Conservation (phyloP, 306 rosid species). For the Gynostemma pentaphyllum region DNA sequence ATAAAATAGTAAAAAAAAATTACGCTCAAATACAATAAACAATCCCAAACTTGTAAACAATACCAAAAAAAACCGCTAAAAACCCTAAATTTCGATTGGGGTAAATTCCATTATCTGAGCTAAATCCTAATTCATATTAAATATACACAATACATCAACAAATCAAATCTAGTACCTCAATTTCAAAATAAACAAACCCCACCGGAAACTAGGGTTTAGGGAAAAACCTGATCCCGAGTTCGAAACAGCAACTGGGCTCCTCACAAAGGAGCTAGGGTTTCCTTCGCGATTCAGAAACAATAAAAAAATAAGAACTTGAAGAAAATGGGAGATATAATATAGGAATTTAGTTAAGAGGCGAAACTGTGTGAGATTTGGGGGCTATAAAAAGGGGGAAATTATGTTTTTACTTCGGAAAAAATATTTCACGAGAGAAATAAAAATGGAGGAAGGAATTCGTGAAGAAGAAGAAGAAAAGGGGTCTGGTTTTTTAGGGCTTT, state of each 20-base stretch:
- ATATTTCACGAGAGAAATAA: constrained; percentile 7
- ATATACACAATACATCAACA: constrained; percentile 14
- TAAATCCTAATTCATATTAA: constrained; percentile 9
- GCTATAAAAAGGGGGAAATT: constrained; percentile 1
- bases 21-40: background rate
- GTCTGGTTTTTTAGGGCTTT: constrained; percentile 37
- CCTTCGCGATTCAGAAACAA: constrained; percentile 15
- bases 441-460: constrained; percentile 8
- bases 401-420: too few species aligned
- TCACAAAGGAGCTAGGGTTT: constrained; percentile 43
- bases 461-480: constrained; percentile 24
- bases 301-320: constrained; percentile 2
- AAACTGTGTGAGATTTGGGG: constrained; percentile 20
- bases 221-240: constrained; percentile 24
- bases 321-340: background rate
- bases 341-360: constrained; percentile 14
- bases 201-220: constrained; percentile 60
- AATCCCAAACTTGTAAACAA: constrained; percentile 23
- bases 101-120: constrained; percentile 19
- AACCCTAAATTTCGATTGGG: constrained; percentile 19
- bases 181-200: constrained; percentile 26
- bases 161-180: constrained; percentile 33
- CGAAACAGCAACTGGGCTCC: constrained; percentile 15
- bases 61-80: constrained; percentile 17
- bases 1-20: background rate